Conservation (phyloP, 23 red algal species). For the Gracilaria vermiculophylla region DNA sequence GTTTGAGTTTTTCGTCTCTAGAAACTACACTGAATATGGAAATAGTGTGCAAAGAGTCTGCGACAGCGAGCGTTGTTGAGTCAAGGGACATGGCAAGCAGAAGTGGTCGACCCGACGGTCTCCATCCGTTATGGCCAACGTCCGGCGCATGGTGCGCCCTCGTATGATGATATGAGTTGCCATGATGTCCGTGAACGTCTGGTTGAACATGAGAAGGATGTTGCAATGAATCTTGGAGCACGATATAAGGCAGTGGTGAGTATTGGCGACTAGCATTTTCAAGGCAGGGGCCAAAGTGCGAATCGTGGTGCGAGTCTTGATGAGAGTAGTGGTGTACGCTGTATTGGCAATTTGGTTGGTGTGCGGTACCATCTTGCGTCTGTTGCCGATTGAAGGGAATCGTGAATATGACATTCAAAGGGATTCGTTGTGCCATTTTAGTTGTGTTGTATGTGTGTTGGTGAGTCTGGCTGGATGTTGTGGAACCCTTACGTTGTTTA, state of each 20-base stretch:
- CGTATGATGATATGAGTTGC: background rate
- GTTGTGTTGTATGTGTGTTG: background rate
- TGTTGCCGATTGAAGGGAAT: background rate
- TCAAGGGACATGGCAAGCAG: slow-evolving; percentile 10
- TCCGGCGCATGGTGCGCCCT: background rate
- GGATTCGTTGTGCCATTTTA: background rate
- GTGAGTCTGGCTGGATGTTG: background rate
- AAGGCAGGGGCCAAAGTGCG: too few relatives aligned
- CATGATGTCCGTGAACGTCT: background rate
- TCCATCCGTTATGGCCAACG: background rate
- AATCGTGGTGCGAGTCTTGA: background rate
- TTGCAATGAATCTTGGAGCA: background rate
- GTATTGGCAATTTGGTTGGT: background rate
- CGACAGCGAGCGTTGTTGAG: background rate
- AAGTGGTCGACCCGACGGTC: background rate
- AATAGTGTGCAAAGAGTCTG: background rate
- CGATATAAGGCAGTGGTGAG: background rate
- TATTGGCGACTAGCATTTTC: background rate
- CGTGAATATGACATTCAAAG: slow-evolving; percentile 2
- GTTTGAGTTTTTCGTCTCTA: background rate
- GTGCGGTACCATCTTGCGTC: background rate
- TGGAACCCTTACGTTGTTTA: background rate
- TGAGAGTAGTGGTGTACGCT: too few relatives aligned
- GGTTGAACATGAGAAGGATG: background rate
- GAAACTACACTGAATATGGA: background rate